Evolutionary conservation across 2,329 filamentous ascomycete species (phyloP), one percentile per base, ranked within the genome.

Genomic region (Alternaria sp.): DNA sequence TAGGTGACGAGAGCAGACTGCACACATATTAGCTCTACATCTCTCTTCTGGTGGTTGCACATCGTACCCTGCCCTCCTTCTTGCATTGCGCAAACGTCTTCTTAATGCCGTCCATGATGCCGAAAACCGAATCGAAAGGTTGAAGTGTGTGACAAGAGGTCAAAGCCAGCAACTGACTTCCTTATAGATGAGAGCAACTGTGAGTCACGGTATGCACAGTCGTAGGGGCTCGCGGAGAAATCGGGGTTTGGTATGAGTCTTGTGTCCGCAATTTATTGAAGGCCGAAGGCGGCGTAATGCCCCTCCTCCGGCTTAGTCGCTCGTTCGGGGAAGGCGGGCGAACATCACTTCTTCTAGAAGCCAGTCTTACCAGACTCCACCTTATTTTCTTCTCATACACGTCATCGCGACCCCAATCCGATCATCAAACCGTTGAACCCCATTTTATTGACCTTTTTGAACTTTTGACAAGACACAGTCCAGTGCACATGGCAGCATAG

Each of bases 1-100:
- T 99, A 99, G 28, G 94, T 94, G 66, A 99, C 92, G 63, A 99
- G 86, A 51, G 95, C 94, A 68, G 92, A 84, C 87, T 95, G 78
- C 66, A 74, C 18, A 34, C 32, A 6, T 42, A 30, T 73, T 32
- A 74, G 59, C 11, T 41, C 47, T 26, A 7, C 24, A 34, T 56
- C 7, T 14, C 5, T 14, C 36, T 28, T 41, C 41, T 39, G 22
- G 8, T 22, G 12, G 8, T 12, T 7, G 11, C 22, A 22, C 16
- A 30, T 57, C 72, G 51, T 75, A 80, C 79, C 62, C 82, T 79
- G 69, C 77, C 76, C 76, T 83, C 82, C 70, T 80, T 79, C 78
- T 83, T 83, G 76, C 82, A 83, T 70, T 79, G 77, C 54, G 82
- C 81, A 69, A 84, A 84, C 38, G 82, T 82, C 68, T 81, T 80